These are phyloP conservation scores for Dactylellina parvicollis DNA, from an alignment of 2,329 filamentous ascomycete genomes.

Conservation along the genomic window DNA sequence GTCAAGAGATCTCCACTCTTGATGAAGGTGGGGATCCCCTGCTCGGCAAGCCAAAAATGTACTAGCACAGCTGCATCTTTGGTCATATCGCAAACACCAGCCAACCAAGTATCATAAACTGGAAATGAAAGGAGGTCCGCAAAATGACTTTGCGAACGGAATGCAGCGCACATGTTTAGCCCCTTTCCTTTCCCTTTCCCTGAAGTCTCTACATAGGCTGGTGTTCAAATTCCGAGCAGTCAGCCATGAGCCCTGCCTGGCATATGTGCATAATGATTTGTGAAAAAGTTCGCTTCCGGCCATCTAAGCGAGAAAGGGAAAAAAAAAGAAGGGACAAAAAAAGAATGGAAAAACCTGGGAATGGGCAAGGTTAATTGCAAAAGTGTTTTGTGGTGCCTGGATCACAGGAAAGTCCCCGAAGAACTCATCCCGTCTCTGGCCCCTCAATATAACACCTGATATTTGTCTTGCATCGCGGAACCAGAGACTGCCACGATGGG, in stretches of 20 bases:
- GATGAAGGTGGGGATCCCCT: slow-evolving; percentile 46
- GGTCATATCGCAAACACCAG: slow-evolving; percentile 49
- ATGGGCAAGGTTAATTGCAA: slow-evolving; percentile 1
- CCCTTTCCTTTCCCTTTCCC: slow-evolving; percentile 23
- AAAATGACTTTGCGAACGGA: slow-evolving; percentile 45
- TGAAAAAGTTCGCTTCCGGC: slow-evolving; percentile 48
- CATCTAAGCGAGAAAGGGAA: slow-evolving; percentile 33
- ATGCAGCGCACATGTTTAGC: slow-evolving; percentile 24
- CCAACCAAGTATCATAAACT: slow-evolving; percentile 30
- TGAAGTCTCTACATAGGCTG: too few relatives aligned
- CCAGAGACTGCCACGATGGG: slow-evolving; percentile 28
- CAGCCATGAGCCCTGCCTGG: slow-evolving; percentile 22
- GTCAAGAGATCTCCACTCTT: slow-evolving; percentile 41
- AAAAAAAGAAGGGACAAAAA: too few relatives aligned
- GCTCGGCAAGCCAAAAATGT: slow-evolving; percentile 52
- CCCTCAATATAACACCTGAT: slow-evolving; percentile 30
- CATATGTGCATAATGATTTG: slow-evolving; percentile 5
- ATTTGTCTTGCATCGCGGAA: slow-evolving; percentile 32
- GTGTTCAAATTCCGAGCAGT: slow-evolving; percentile 5
- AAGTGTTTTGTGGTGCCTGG: background rate
- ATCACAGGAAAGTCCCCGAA: slow-evolving; percentile 41
- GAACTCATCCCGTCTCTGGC: slow-evolving; percentile 46
- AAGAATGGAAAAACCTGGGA: slow-evolving; percentile 32
- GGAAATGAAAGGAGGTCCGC: slow-evolving; percentile 50
- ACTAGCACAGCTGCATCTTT: slow-evolving; percentile 53